Evolutionary conservation across 306 rosid genomes (phyloP), one percentile per base, ranked within the genome.

Genomic region (Quercus alba): DNA sequence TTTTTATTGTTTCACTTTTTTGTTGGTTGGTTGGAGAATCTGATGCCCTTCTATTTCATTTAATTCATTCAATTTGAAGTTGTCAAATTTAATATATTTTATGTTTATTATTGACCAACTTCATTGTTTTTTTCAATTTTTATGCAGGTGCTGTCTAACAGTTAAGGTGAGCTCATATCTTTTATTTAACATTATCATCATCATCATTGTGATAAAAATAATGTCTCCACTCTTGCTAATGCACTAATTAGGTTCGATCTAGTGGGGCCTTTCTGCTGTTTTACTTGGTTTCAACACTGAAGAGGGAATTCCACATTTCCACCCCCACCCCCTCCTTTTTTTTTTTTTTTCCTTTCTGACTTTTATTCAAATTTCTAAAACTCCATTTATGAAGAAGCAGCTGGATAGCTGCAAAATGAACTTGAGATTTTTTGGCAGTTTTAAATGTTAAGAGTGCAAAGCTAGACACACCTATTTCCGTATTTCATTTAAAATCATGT

Each of bases 71-170:
- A 15, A 14, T 13, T 13, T 28, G 3, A 26, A 15, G 46, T 66
- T 17, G 49, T 20, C 18, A 66, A 61, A 21, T 80, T 25, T 10
- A 14, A 26, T 30, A 14, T 15, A 1, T 12, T 49, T 41, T 14
- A 5, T 46, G n/a, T 41, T 33, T 61, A 23, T 46, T 13, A 23
- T 38, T 68, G 54, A 61, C 81, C 86, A 49, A 83, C 9, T 70
- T 5, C 31, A 19, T 54, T 74, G 31, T 55, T 21, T 35, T 73
- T 49, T 62, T 82, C 35, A 64, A 46, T 86, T 79, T 85, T 75
- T 75, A 79, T 87, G 84, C 91, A 95, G 99, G 97, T 95, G 99
- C 67, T 95, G 97, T 80, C 96, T 95, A 62, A 95, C 98, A 59
- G 99, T 95, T 66, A 93, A 95, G 97, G 99, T 95, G 80, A 85